Evolutionary conservation across 2,329 filamentous ascomycete species (phyloP), one percentile per base, ranked within the genome.

Genomic region (Chaetomium globosum): DNA sequence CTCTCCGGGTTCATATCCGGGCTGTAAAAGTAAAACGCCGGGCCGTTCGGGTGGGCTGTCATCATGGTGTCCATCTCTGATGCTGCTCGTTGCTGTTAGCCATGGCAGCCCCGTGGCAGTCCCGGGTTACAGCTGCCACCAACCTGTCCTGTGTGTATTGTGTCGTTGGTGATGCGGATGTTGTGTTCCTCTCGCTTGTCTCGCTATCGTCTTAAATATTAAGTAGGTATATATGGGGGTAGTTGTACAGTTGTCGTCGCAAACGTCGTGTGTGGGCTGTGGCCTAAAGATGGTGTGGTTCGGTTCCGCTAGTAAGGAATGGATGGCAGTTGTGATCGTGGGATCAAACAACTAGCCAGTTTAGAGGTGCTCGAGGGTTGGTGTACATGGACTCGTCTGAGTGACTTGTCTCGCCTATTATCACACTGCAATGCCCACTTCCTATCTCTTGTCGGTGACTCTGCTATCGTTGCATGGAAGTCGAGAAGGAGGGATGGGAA

Each of bases 11-110:
- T 88, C 69, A 89, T 84, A 72, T 95, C 91, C 70, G 90, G 87
- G 74, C 87, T 89, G 82, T 94, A 96, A 83, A 93, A 95, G 85
- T 91, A 93, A 83, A 93, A 96, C 65, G 90, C 86, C 79, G 91
- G 89, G 67, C 84, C 87, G 83, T 91, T 86, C 73, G 84, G 77
- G 77, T 84, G 86, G 73, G 79, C 75, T 33, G 74, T 71, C 80
- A 85, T 83, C 80, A 84, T 82, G 73, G 85, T 78, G 74, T 91
- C 89, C 89, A 92, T 92, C 81, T 79, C 78, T 70, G 71, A 59
- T 72, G 69, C 72, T 73, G 72, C 49, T 33, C 30, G 23, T 68
- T 59, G 65, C 60, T n/a, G 67, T 73, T 61, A 72, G 72, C 65
- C 64, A 67, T 56, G 31, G 57, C 30, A 7, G 26, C 60, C 61